phyloP scores from a whole-genome alignment of 768 basidiomycete genomes.

The Galerina marginata region DNA sequence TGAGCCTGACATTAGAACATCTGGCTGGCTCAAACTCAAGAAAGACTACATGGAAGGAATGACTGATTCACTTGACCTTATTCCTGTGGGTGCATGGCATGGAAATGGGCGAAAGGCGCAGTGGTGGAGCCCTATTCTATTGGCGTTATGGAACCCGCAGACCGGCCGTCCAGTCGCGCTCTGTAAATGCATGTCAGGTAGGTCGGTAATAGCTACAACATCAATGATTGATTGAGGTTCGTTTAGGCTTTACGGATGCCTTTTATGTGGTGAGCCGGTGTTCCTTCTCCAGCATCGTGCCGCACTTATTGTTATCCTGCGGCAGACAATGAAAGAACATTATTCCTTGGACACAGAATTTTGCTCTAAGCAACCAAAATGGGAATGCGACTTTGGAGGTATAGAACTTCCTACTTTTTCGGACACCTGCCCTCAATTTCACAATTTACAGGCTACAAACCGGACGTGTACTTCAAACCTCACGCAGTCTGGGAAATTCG shows the following conservation, averaged over 20 bases:
- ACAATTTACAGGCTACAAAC: slow-evolving; percentile 55
- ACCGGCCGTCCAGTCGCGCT: slow-evolving; percentile 72
- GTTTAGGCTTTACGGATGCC: slow-evolving; percentile 78
- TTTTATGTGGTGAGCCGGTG: slow-evolving; percentile 68
- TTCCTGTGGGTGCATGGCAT: slow-evolving; percentile 85
- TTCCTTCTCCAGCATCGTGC: neutral
- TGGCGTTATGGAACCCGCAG: slow-evolving; percentile 74
- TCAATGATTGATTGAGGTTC: neutral
- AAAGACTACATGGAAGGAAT: slow-evolving; percentile 87
- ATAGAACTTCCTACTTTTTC: slow-evolving; percentile 19
- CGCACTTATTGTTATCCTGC: neutral
- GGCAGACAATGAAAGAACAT: slow-evolving; percentile 62
- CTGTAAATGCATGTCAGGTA: slow-evolving; percentile 91
- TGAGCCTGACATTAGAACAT: slow-evolving; percentile 87
- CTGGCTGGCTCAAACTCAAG: slow-evolving; percentile 90
- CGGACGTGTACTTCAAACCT: slow-evolving; percentile 74
- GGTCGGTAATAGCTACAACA: slow-evolving; percentile 20
- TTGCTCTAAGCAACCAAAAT: slow-evolving; percentile 56
- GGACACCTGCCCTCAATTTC: slow-evolving; percentile 1
- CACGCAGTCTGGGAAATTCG: slow-evolving; percentile 90
- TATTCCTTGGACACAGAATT: slow-evolving; percentile 61
- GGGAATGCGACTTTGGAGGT: slow-evolving; percentile 75
- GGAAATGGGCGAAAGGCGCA: slow-evolving; percentile 87
- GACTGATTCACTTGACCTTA: slow-evolving; percentile 76
- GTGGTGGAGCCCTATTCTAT: slow-evolving; percentile 92